These are phyloP conservation scores for Microbotryum violaceum DNA, from an alignment of 1,284 basidiomycete species.

Conservation along the genomic window DNA sequence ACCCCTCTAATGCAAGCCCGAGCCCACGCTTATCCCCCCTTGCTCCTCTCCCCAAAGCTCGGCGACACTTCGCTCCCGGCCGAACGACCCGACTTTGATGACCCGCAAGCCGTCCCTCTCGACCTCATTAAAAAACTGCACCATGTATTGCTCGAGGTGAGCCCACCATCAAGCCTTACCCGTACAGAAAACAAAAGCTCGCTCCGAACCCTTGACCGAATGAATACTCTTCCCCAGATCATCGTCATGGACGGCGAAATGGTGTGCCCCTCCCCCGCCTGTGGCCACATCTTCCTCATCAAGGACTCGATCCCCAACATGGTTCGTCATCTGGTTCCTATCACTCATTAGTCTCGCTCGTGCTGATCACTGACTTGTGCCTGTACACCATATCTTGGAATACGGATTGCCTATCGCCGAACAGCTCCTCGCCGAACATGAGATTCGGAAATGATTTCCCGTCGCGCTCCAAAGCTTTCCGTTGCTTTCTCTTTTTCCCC, in stretches of 20 bases:
- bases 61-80: slow-evolving; percentile 76
- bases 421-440: slow-evolving; percentile 82
- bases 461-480: too few relatives aligned
- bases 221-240: slow-evolving; percentile 50
- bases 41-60: slow-evolving; percentile 48
- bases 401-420: not conserved
- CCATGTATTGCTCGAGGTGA: slow-evolving; percentile 86
- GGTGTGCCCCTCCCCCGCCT: slow-evolving; percentile 71
- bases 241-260: slow-evolving; percentile 88
- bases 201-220: not conserved
- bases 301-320: slow-evolving; percentile 96
- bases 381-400: too few relatives aligned
- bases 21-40: not conserved
- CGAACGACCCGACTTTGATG: slow-evolving; percentile 52
- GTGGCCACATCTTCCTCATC: slow-evolving; percentile 82
- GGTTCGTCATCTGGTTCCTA: slow-evolving; percentile 50
- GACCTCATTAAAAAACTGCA: slow-evolving; percentile 73
- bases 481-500: too few relatives aligned
- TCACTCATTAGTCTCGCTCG: not conserved
- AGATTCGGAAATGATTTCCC: slow-evolving; percentile 48
- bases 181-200: not conserved
- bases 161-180: slow-evolving; percentile 9
- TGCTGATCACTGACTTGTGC: too few relatives aligned
- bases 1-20: not conserved
- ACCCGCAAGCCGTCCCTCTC: slow-evolving; percentile 45